phyloP scores from a whole-genome alignment of 2,329 filamentous ascomycete species.

The Botryotinia calthae region DNA sequence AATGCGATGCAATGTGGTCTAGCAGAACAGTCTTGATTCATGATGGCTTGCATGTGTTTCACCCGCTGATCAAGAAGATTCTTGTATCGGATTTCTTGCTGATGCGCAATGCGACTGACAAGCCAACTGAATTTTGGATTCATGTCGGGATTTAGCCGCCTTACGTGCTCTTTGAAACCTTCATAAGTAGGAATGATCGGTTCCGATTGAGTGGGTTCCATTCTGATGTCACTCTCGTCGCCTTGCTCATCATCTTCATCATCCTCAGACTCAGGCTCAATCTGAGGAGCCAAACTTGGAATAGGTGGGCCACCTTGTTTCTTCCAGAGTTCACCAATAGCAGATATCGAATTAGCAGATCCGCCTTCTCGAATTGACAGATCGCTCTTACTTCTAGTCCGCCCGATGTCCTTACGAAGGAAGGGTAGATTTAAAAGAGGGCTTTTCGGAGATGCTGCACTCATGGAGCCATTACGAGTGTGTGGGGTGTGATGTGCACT shows the following conservation, averaged over 20 bases:
- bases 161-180: slow-evolving; percentile 74
- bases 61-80: slow-evolving; percentile 67
- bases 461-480: slow-evolving; percentile 59
- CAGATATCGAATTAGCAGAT: slow-evolving; percentile 11
- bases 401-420: slow-evolving; percentile 48
- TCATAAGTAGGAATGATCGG: slow-evolving; percentile 67
- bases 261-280: slow-evolving; percentile 41
- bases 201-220: slow-evolving; percentile 62
- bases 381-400: slow-evolving; percentile 54
- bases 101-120: slow-evolving; percentile 76
- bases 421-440: slow-evolving; percentile 40
- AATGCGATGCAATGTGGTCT: slow-evolving; percentile 61
- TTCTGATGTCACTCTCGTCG: slow-evolving; percentile 60
- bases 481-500: slow-evolving; percentile 41
- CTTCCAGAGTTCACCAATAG: slow-evolving; percentile 53
- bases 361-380: neutral
- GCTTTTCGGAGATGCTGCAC: slow-evolving; percentile 53
- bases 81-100: slow-evolving; percentile 78
- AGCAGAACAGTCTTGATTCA: slow-evolving; percentile 57
- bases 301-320: slow-evolving; percentile 58
- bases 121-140: slow-evolving; percentile 58
- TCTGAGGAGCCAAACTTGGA: slow-evolving; percentile 51
- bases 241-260: slow-evolving; percentile 63
- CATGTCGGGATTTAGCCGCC: slow-evolving; percentile 71
- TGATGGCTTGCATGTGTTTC: slow-evolving; percentile 64